Percentiles rank a stretch among this genome's conserved stretches.
Evolutionary conservation across 768 basidiomycete genomes (phyloP).

Genomic region (Panellus pusillus): DNA sequence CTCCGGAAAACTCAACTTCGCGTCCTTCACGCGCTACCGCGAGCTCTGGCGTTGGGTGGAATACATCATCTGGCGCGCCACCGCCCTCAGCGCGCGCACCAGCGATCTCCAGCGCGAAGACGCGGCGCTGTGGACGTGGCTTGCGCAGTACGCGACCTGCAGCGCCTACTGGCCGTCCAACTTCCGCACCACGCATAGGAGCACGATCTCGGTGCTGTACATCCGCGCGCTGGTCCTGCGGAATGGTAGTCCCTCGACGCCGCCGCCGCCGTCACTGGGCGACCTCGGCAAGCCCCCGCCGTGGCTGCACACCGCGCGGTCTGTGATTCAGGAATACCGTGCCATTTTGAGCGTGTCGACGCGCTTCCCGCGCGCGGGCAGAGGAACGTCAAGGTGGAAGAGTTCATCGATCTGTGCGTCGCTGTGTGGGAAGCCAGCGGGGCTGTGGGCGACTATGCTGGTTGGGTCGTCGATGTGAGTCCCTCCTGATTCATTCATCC

Average conservation of each 20-base stretch:
- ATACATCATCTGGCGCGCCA: slow-evolving; percentile 76
- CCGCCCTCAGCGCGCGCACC: slow-evolving; percentile 59
- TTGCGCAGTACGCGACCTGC: slow-evolving; percentile 60
- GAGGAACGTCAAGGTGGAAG: slow-evolving; percentile 77
- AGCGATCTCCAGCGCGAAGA: slow-evolving; percentile 39
- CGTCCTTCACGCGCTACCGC: slow-evolving; percentile 65
- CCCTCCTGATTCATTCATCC: slow-evolving; percentile 8
- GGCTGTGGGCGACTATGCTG: slow-evolving; percentile 56
- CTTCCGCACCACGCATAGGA: slow-evolving; percentile 78
- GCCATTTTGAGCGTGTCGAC: slow-evolving; percentile 68
- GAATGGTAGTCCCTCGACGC: slow-evolving; percentile 31
- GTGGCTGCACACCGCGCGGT: slow-evolving; percentile 68
- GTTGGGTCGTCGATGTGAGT: slow-evolving; percentile 84
- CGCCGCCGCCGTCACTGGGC: slow-evolving; percentile 4
- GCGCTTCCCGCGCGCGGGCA: slow-evolving; percentile 78
- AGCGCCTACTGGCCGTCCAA: slow-evolving; percentile 73
- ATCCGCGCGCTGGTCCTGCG: slow-evolving; percentile 69
- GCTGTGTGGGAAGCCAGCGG: slow-evolving; percentile 81
- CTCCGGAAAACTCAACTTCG: slow-evolving; percentile 41
- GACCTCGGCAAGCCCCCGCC: slow-evolving; percentile 36
- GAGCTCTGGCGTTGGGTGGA: slow-evolving; percentile 91
- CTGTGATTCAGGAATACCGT: slow-evolving; percentile 71
- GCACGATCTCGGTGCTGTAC: slow-evolving; percentile 67
- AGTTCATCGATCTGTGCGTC: slow-evolving; percentile 79
- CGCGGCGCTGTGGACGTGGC: slow-evolving; percentile 57